Conservation (phyloP, 257 asterid species). For the Solanum lignicaule region DNA sequence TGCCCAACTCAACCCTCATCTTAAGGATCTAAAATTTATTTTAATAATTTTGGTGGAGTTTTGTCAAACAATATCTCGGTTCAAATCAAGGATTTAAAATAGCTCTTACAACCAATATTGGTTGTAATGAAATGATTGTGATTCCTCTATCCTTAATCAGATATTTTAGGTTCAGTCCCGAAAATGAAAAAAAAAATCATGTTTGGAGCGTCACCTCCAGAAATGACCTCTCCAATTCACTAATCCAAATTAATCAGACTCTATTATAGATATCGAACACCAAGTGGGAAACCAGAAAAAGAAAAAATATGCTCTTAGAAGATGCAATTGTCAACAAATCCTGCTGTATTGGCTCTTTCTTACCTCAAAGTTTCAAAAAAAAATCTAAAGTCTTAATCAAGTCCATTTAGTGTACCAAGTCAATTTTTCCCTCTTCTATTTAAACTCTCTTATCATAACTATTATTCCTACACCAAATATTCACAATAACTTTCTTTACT, state of each 20-base stretch:
- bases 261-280: not conserved
- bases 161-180: rapidly evolving
- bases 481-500: not conserved
- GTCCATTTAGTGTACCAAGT: not conserved
- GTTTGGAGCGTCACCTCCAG: rapidly evolving
- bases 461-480: not conserved
- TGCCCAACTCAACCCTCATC: not conserved
- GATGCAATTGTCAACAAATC: not conserved
- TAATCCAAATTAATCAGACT: not conserved
- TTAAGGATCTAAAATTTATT: not conserved
- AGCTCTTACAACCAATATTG: not conserved
- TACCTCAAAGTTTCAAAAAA: not conserved
- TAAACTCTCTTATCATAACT: not conserved
- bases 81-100: not conserved
- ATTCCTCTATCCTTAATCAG: rapidly evolving
- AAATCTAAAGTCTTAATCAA: not conserved
- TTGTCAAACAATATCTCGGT: not conserved
- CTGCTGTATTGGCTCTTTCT: not conserved
- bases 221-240: not conserved
- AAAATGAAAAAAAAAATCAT: not conserved
- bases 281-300: not conserved
- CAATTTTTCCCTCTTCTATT: not conserved
- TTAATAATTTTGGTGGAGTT: not conserved
- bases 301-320: not conserved
- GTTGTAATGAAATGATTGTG: not conserved